Percentiles rank a stretch among this genome's conserved stretches.
Conservation (phyloP, 495 filamentous ascomycete genomes). For the Articulospora tetracladia region DNA sequence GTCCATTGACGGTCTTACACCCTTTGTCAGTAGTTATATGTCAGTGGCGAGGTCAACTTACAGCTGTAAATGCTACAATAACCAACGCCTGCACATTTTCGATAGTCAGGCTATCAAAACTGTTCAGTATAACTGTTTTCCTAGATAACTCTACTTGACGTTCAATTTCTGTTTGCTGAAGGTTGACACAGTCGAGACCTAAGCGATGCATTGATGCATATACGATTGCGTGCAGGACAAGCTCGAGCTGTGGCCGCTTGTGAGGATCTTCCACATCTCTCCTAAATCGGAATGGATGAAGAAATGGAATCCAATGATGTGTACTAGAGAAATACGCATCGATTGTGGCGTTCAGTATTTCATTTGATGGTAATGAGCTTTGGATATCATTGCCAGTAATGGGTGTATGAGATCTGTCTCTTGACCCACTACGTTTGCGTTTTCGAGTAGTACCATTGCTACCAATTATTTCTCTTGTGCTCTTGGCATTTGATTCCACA, state of each 20-base stretch:
- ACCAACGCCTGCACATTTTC: slow-evolving; percentile 36
- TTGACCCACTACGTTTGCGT: not conserved
- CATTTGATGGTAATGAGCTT: not conserved
- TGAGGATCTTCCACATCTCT: slow-evolving; percentile 18
- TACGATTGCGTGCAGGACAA: slow-evolving; percentile 32
- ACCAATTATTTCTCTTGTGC: not conserved
- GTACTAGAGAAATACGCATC: slow-evolving; percentile 29
- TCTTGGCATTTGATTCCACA: not conserved
- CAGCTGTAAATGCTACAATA: slow-evolving; percentile 27
- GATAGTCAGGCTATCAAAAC: slow-evolving; percentile 30
- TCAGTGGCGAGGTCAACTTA: not conserved
- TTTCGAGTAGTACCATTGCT: not conserved
- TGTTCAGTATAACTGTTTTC: slow-evolving; percentile 28
- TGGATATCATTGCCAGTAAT: not conserved
- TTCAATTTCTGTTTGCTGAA: slow-evolving; percentile 17
- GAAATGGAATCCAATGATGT: slow-evolving; percentile 37
- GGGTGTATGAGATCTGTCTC: not conserved
- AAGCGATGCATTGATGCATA: slow-evolving; percentile 25
- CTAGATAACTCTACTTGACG: slow-evolving; percentile 26
- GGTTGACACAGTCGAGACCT: not conserved
- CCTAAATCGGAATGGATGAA: slow-evolving; percentile 31
- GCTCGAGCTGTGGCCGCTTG: slow-evolving; percentile 14
- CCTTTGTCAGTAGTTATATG: not conserved
- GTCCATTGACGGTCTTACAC: slow-evolving; percentile 12
- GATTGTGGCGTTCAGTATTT: slow-evolving; percentile 24